Conservation (phyloP, 345 rosid genomes). For the Salix arbutifolia region DNA sequence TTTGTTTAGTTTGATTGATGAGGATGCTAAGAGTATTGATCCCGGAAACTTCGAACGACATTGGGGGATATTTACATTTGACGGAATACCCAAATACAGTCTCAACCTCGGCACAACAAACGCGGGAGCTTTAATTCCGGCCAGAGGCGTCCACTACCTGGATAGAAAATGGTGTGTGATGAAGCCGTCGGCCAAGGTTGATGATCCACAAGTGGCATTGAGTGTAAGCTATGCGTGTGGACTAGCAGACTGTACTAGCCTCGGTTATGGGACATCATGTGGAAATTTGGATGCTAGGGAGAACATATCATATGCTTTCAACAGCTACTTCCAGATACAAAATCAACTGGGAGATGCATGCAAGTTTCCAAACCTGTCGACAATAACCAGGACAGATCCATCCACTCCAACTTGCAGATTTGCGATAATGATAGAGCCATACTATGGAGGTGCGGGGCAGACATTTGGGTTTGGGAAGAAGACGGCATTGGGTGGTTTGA, state of each 20-base stretch:
- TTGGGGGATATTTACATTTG: constrained; percentile 35
- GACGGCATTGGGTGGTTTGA: constrained; percentile 6
- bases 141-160: constrained; percentile 46
- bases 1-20: constrained; percentile 71
- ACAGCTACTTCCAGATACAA: constrained; percentile 78
- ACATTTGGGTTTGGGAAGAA: constrained; percentile 15
- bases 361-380: constrained; percentile 65
- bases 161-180: constrained; percentile 77
- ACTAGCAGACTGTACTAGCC: constrained; percentile 74
- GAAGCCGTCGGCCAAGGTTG: constrained; percentile 56
- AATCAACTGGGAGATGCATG: constrained; percentile 75
- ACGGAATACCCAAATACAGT: constrained; percentile 46
- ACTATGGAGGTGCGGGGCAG: constrained; percentile 44
- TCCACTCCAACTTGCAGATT: constrained; percentile 55
- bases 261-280: constrained; percentile 88
- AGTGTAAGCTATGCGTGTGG: constrained; percentile 81
- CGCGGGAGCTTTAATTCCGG: constrained; percentile 52
- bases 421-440: constrained; percentile 62
- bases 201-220: constrained; percentile 56
- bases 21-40: constrained; percentile 64
- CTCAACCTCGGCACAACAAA: constrained; percentile 82
- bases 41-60: constrained; percentile 57
- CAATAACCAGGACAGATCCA: constrained; percentile 56
- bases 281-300: constrained; percentile 45
- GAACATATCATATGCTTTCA: constrained; percentile 83